A percentile compares a stretch with the other conserved stretches of the same genome.
Evolutionary conservation across 371 early-diverging fungal genomes (phyloP).

Genomic region (Umbelopsis sp.): DNA sequence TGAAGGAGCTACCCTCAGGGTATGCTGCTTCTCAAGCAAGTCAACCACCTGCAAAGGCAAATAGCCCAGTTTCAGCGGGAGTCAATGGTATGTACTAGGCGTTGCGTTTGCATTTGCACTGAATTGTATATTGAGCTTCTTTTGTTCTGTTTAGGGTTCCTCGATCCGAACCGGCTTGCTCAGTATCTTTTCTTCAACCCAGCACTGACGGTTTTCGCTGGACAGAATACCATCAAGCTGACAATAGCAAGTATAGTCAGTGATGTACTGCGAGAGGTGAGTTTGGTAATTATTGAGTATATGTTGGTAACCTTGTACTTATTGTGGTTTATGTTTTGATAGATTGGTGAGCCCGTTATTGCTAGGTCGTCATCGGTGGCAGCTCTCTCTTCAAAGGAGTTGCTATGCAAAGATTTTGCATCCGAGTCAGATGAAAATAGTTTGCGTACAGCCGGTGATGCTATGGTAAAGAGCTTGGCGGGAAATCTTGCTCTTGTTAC

Average conservation of each 20-base stretch:
- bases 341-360: slow-evolving; percentile 81
- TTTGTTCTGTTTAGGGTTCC: slow-evolving; percentile 29
- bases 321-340: slow-evolving; percentile 15
- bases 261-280: slow-evolving; percentile 7
- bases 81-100: background rate
- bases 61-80: background rate
- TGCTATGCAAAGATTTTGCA: slow-evolving; percentile 93
- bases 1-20: slow-evolving; percentile 44
- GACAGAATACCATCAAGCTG: slow-evolving; percentile 5
- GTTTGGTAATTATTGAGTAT: background rate
- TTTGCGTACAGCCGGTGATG: slow-evolving; percentile 86
- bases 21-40: slow-evolving; percentile 22
- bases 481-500: slow-evolving; percentile 88
- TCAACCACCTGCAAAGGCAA: background rate
- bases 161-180: slow-evolving; percentile 71
- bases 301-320: background rate
- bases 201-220: background rate
- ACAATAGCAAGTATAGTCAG: slow-evolving; percentile 2
- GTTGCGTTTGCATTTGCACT: background rate
- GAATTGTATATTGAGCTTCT: background rate
- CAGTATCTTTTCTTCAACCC: slow-evolving; percentile 12
- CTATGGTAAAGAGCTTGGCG: slow-evolving; percentile 88
- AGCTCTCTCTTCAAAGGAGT: slow-evolving; percentile 83
- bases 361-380: slow-evolving; percentile 91
- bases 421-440: slow-evolving; percentile 89